Conservation (phyloP, 2,329 filamentous ascomycete species). For the Diaporthe sp. region DNA sequence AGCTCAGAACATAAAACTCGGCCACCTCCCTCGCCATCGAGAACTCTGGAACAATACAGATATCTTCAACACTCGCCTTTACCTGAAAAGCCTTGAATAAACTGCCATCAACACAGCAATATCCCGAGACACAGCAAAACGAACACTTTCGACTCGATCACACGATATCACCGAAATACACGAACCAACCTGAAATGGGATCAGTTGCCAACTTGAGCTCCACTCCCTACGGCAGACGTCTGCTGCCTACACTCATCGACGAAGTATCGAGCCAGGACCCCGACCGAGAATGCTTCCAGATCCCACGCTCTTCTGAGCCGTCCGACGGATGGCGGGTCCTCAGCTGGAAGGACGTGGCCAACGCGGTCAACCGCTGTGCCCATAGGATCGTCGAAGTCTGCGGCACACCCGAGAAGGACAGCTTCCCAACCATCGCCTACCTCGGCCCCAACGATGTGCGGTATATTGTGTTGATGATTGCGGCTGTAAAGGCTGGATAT, state of each 20-base stretch:
- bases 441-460: constrained; percentile 40
- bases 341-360: constrained; percentile 39
- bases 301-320: constrained; percentile 33
- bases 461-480: constrained; percentile 39
- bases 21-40: background rate
- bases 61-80: background rate
- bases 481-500: constrained; percentile 41
- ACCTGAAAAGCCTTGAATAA: background rate
- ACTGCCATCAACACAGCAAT: background rate
- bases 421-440: constrained; percentile 41
- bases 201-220: constrained; percentile 34
- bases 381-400: constrained; percentile 37
- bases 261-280: constrained; percentile 38
- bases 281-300: constrained; percentile 39
- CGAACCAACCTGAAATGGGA: constrained; percentile 25
- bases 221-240: constrained; percentile 35
- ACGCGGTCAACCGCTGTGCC: constrained; percentile 40
- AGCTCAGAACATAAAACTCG: constrained; percentile 5
- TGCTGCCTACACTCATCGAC: constrained; percentile 41
- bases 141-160: background rate
- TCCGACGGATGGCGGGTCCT: constrained; percentile 39
- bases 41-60: background rate
- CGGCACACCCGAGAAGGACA: constrained; percentile 34
- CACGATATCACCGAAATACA: background rate
- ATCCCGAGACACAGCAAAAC: background rate